Percentiles rank a stretch among this genome's conserved stretches.
These are phyloP conservation scores for Trichoderma simmonsii DNA, from an alignment of 2,329 filamentous ascomycete genomes.

Conservation along the genomic window DNA sequence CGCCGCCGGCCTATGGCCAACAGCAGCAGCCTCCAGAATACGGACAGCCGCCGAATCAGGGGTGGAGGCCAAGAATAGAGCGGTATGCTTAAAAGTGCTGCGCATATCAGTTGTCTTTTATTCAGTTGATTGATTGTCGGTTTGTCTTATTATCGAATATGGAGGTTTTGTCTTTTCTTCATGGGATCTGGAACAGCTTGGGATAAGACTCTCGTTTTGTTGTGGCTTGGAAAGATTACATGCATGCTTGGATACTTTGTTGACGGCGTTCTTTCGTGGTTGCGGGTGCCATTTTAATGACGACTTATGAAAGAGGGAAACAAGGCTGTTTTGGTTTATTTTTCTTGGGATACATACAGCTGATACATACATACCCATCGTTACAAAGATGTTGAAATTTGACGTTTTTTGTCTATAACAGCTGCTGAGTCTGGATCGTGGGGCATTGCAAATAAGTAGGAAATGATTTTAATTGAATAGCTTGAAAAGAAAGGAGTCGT, in stretches of 20 bases:
- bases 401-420: not conserved
- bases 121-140: not conserved
- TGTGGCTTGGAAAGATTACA: not conserved
- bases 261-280: not conserved
- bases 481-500: not conserved
- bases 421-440: not conserved
- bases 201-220: not conserved
- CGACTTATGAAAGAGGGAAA: constrained; percentile 9
- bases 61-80: constrained; percentile 25
- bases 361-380: constrained; percentile 1
- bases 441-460: not conserved
- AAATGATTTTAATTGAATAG: not conserved
- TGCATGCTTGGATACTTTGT: not conserved
- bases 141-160: not conserved
- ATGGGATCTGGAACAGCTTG: not conserved
- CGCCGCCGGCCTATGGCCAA: constrained; percentile 6
- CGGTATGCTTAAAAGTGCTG: constrained; percentile 29
- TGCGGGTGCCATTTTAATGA: not conserved
- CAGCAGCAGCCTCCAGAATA: constrained; percentile 11
- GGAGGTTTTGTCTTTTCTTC: not conserved
- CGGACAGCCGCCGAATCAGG: constrained; percentile 10
- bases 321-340: not conserved
- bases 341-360: not conserved
- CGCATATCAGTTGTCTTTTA: not conserved
- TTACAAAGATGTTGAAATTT: not conserved